These are phyloP conservation scores for Termitomyces sp. DNA, from an alignment of 768 basidiomycete genomes.

Conservation along the genomic window DNA sequence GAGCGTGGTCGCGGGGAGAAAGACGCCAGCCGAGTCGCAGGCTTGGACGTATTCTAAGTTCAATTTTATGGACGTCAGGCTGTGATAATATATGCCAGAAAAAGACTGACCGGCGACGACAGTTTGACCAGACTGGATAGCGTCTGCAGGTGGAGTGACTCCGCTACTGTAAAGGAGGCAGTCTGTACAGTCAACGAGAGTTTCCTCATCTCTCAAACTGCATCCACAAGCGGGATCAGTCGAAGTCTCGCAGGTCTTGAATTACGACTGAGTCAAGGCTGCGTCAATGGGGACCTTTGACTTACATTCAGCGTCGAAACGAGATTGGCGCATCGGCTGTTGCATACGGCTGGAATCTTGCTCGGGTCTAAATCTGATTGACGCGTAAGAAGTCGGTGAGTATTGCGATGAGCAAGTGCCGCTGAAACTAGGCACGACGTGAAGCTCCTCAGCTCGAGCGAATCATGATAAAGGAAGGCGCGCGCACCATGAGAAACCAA, in stretches of 20 bases:
- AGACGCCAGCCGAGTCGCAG: slow-evolving; percentile 7
- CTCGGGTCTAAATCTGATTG: slow-evolving; percentile 9
- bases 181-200: slow-evolving; percentile 9
- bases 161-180: slow-evolving; percentile 5
- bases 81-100: neutral
- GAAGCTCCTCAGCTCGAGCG: neutral
- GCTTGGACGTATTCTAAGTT: slow-evolving; percentile 5
- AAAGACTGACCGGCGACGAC: neutral
- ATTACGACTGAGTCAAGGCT: neutral
- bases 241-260: slow-evolving; percentile 1
- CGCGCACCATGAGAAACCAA: neutral
- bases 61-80: neutral
- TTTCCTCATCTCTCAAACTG: slow-evolving; percentile 1
- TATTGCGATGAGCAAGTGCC: neutral
- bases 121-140: neutral
- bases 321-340: neutral
- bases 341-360: slow-evolving; percentile 5
- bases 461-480: neutral
- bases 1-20: slow-evolving; percentile 11
- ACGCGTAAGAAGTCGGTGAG: slow-evolving; percentile 9
- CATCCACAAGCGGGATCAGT: slow-evolving; percentile 7
- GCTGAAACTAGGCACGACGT: neutral
- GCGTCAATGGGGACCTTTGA: neutral
- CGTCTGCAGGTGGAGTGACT: neutral
- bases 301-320: slow-evolving; percentile 4